These are phyloP conservation scores for Ajuga chamaepitys DNA, from an alignment of 257 asterid species.

Conservation along the genomic window DNA sequence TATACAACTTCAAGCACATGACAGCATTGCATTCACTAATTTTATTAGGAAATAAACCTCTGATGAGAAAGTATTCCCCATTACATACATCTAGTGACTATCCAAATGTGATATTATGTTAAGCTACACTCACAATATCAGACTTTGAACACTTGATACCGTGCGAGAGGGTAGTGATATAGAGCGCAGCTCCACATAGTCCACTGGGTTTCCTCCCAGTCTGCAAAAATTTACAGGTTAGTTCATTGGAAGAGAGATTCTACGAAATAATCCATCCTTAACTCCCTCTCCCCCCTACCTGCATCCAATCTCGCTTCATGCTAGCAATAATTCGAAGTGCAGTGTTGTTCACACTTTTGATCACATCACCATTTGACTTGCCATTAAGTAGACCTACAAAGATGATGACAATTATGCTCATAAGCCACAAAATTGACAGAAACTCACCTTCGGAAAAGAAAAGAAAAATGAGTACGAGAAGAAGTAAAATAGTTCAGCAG, in stretches of 20 bases:
- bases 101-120: slow-evolving; percentile 5
- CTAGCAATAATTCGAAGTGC: slow-evolving; percentile 55
- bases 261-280: neutral
- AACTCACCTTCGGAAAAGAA: too few species aligned
- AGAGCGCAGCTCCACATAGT: slow-evolving; percentile 88
- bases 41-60: neutral
- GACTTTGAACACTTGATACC: slow-evolving; percentile 61
- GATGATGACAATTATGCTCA: slow-evolving; percentile 13
- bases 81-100: neutral
- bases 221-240: slow-evolving; percentile 34
- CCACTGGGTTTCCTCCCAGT: slow-evolving; percentile 99
- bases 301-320: slow-evolving; percentile 98
- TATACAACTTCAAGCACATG: slow-evolving; percentile 1
- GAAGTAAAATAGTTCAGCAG: neutral
- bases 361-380: slow-evolving; percentile 15
- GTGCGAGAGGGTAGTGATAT: slow-evolving; percentile 70
- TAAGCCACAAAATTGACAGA: slow-evolving; percentile 3
- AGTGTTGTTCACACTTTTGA: slow-evolving; percentile 18
- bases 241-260: neutral
- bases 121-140: slow-evolving; percentile 58
- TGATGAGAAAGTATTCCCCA: neutral
- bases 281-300: slow-evolving; percentile 36
- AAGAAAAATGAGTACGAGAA: too few species aligned
- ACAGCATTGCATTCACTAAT: neutral
- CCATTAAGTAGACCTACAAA: slow-evolving; percentile 50